phyloP scores from a whole-genome alignment of 2,329 filamentous ascomycete species.

The Thelonectria rubi region DNA sequence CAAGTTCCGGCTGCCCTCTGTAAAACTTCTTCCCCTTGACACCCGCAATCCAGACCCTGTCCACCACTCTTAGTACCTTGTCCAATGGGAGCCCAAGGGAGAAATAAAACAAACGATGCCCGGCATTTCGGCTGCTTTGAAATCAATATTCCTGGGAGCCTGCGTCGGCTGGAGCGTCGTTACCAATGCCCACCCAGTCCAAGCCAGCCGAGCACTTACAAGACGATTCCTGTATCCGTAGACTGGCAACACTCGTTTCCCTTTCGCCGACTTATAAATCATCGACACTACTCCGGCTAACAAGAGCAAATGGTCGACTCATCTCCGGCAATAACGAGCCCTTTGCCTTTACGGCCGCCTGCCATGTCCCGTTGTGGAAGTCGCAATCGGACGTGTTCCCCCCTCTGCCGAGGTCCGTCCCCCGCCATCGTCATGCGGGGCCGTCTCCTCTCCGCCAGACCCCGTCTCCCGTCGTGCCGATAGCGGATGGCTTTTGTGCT shows the following conservation, averaged over 20 bases:
- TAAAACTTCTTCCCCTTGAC: too few relatives aligned
- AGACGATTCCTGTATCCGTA: not conserved
- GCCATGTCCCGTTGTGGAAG: constrained; percentile 3
- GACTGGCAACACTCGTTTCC: not conserved
- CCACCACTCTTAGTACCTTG: too few relatives aligned
- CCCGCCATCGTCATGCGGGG: constrained; percentile 22
- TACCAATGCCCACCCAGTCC: too few relatives aligned
- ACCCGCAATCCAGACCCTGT: too few relatives aligned
- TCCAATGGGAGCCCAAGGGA: too few relatives aligned
- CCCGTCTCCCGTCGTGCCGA: not conserved
- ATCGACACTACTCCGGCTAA: not conserved
- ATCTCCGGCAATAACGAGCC: not conserved
- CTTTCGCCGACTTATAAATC: not conserved
- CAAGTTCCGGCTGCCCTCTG: too few relatives aligned
- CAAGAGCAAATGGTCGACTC: not conserved
- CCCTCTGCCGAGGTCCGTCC: constrained; percentile 19
- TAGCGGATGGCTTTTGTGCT: constrained; percentile 1
- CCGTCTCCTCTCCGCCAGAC: constrained; percentile 15
- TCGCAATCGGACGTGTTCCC: not conserved
- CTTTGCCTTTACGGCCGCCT: not conserved
- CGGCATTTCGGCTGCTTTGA: too few relatives aligned
- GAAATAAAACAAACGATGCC: too few relatives aligned
- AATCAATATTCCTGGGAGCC: too few relatives aligned
- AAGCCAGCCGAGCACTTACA: too few relatives aligned
- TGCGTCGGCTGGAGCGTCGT: too few relatives aligned